Conservation (phyloP, 139 green algal genomes). For the Chlorella sp. region DNA sequence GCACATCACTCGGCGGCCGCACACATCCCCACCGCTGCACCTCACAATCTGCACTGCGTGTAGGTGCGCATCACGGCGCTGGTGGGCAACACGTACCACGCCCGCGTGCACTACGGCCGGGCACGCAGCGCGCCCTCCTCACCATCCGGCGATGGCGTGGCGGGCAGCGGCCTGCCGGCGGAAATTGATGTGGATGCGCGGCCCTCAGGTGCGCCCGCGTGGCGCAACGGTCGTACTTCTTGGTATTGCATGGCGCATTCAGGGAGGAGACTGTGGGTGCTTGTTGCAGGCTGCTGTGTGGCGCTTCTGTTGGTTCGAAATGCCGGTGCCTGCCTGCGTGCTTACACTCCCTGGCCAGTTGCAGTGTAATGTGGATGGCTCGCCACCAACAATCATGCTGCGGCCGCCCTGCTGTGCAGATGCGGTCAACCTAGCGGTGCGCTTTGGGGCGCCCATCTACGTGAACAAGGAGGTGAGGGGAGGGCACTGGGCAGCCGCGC, state of each 20-base stretch:
- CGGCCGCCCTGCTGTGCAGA: conserved; percentile 44
- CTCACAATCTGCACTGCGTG: too few relatives aligned
- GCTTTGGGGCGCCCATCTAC: conserved; percentile 82
- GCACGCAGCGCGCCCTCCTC: too few relatives aligned
- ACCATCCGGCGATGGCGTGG: too few relatives aligned
- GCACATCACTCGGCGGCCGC: too few relatives aligned
- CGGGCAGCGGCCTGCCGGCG: neutral
- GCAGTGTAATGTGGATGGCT: too few relatives aligned
- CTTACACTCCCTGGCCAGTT: too few relatives aligned
- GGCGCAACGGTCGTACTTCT: too few relatives aligned
- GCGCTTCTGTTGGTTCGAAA: too few relatives aligned
- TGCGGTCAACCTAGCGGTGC: conserved; percentile 88
- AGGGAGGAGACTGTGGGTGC: neutral
- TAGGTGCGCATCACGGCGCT: conserved; percentile 62
- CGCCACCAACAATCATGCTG: neutral
- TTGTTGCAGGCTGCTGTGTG: too few relatives aligned
- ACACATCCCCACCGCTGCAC: too few relatives aligned
- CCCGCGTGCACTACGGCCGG: conserved; percentile 47
- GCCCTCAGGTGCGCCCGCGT: conserved; percentile 45
- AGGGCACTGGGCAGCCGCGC: neutral
- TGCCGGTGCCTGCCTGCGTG: too few relatives aligned
- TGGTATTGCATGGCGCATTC: too few relatives aligned
- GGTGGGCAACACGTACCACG: conserved; percentile 72
- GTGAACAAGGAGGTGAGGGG: conserved; percentile 63
- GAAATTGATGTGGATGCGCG: conserved; percentile 83